Evolutionary conservation across 768 basidiomycete species (phyloP), one percentile per base, ranked within the genome.

Genomic region (Mycena haematopus): DNA sequence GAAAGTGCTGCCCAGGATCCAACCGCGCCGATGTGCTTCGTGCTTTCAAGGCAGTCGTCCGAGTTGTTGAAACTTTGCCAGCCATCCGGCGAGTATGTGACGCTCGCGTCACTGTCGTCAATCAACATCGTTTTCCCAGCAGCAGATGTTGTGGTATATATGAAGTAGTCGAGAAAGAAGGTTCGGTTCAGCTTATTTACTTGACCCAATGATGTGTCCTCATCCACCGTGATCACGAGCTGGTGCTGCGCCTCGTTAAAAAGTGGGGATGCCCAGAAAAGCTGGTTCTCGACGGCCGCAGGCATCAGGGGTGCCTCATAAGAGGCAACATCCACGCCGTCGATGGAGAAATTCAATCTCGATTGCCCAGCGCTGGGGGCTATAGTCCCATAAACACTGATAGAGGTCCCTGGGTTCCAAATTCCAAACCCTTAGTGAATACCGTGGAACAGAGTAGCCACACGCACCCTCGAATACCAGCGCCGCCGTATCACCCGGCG

Each of bases 91-190:
- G 57, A 50, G 29, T 50, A 58, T 29, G 24, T 27, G 14, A 58
- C 36, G 15, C 38, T 17, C 7, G 24, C 15, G 49, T 58, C 57
- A 14, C 2, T 45, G 44, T 45, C 44, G 22, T 45, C 44, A 24
- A 45, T 9, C 5, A 45, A 21, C 44, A 45, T 1, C 15, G 35
- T 51, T 35, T 36, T 38, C 7, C 49, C 57, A 27, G 49, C 35
- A 51, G 49, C 21, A 15, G 47, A 19, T 27, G 49, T 15, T n/a
- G 57, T 29, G 25, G 27, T 42, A 36, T 50, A 58, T 15, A 58
- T 27, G 35, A 58, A 40, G 24, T 58, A 58, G 36, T 58, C 57
- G 22, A 58, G 49, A 13, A 40, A 51, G 21, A 58, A 22, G 22
- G 21, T 45, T 6, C 44, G 0, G 21, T 24, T 13, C n/a, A 9